These are phyloP conservation scores for Conringia planisiliqua DNA, from an alignment of 345 rosid genomes.

Conservation along the genomic window DNA sequence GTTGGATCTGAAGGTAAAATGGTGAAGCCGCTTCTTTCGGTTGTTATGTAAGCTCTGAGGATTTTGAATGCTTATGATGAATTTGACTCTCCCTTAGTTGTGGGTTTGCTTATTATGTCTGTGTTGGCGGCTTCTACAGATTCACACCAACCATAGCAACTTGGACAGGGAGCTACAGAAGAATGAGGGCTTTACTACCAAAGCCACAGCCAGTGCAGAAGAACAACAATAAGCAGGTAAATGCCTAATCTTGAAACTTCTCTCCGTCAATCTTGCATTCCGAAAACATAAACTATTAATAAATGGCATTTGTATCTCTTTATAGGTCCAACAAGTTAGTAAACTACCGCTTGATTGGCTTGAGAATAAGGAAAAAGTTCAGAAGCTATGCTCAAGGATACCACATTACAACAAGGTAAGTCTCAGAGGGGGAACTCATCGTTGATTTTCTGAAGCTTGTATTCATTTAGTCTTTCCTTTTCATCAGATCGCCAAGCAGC, in stretches of 20 bases:
- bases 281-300: neutral
- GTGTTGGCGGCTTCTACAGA: constrained; percentile 36
- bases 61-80: neutral
- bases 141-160: constrained; percentile 79
- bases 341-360: constrained; percentile 70
- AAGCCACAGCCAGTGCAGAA: constrained; percentile 75
- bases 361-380: constrained; percentile 54
- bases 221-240: constrained; percentile 56
- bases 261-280: neutral
- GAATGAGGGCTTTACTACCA: constrained; percentile 64
- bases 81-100: neutral
- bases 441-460: neutral
- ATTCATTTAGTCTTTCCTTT: neutral
- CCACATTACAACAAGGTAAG: constrained; percentile 74
- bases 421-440: neutral
- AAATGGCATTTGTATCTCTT: neutral
- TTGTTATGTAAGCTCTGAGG: constrained; percentile 54
- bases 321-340: constrained; percentile 58
- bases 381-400: constrained; percentile 55
- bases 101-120: neutral
- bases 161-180: constrained; percentile 80
- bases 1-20: constrained; percentile 40
- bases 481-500: constrained; percentile 55
- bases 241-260: constrained; percentile 8
- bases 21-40: constrained; percentile 60